Evolutionary conservation across 768 basidiomycete genomes (phyloP).

Genomic region (Mycena metata): DNA sequence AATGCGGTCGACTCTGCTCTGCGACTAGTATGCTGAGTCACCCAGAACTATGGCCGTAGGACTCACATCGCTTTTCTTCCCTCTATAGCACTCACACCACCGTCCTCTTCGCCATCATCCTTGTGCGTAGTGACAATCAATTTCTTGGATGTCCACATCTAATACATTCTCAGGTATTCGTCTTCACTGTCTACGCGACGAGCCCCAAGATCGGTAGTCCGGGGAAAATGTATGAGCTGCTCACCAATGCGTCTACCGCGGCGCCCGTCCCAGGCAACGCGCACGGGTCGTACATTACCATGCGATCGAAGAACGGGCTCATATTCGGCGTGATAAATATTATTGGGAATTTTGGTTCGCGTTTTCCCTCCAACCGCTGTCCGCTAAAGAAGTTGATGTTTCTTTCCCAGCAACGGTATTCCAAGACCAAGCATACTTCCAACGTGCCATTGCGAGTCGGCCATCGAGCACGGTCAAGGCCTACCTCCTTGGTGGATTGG

Average conservation of each 20-base stretch:
- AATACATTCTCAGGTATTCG: constrained; percentile 51
- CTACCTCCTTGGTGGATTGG: constrained; percentile 89
- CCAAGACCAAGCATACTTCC: constrained; percentile 88
- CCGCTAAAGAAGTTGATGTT: constrained; percentile 9
- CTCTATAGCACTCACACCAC: constrained; percentile 82
- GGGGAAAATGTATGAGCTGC: constrained; percentile 81
- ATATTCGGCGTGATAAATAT: constrained; percentile 92
- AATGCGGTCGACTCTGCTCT: constrained; percentile 88
- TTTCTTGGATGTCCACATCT: background rate
- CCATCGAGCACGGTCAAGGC: constrained; percentile 92
- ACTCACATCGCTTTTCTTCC: background rate
- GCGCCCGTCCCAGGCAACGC: constrained; percentile 86
- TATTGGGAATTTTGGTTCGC: constrained; percentile 77
- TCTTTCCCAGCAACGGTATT: constrained; percentile 57
- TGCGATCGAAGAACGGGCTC: constrained; percentile 81
- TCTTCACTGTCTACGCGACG: constrained; percentile 88
- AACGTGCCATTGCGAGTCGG: constrained; percentile 89
- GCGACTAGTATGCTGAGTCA: constrained; percentile 78
- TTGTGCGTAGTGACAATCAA: constrained; percentile 48
- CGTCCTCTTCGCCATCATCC: constrained; percentile 89
- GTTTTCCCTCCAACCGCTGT: background rate
- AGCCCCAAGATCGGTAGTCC: constrained; percentile 85
- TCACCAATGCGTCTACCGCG: constrained; percentile 65
- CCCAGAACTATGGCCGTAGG: background rate
- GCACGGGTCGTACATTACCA: constrained; percentile 86